Percentiles rank a stretch among this genome's conserved stretches.
These are phyloP conservation scores for Alternaria gaisen DNA, from an alignment of 2,329 filamentous ascomycete species.

Conservation along the genomic window DNA sequence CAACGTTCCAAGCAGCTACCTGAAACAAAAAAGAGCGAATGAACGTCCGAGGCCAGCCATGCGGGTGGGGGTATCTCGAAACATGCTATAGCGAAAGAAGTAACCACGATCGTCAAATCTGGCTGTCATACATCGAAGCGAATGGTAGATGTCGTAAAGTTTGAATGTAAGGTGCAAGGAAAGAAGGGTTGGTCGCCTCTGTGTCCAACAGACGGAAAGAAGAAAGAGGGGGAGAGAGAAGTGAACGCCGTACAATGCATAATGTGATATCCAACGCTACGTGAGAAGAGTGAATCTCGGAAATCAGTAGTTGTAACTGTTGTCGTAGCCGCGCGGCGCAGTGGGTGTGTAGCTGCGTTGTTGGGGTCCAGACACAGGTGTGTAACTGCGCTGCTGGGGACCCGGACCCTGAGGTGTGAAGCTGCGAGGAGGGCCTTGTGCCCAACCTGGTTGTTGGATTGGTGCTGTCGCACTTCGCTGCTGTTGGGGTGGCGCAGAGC, in stretches of 20 bases:
- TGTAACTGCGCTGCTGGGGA: slow-evolving; percentile 18
- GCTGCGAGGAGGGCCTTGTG: slow-evolving; percentile 19
- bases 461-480: slow-evolving; percentile 49
- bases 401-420: slow-evolving; percentile 13
- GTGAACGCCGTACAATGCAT: slow-evolving; percentile 28
- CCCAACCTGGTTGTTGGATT: slow-evolving; percentile 40
- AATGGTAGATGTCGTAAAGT: slow-evolving; percentile 5
- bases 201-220: slow-evolving; percentile 24
- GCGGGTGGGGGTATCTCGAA: slow-evolving; percentile 46
- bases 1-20: slow-evolving; percentile 1
- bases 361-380: slow-evolving; percentile 11
- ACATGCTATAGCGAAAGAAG: slow-evolving; percentile 25
- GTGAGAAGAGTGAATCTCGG: slow-evolving; percentile 1
- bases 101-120: slow-evolving; percentile 16
- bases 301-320: slow-evolving; percentile 28
- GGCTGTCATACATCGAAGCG: neutral
- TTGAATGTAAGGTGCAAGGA: slow-evolving; percentile 4
- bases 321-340: slow-evolving; percentile 26
- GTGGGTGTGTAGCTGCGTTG: slow-evolving; percentile 2
- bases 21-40: slow-evolving; percentile 34
- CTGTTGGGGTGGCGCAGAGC: slow-evolving; percentile 30
- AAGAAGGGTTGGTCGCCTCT: slow-evolving; percentile 12
- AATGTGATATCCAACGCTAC: slow-evolving; percentile 19
- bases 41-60: slow-evolving; percentile 48
- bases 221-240: slow-evolving; percentile 15